A percentile compares a stretch with the other conserved stretches of the same genome.
Conservation (phyloP, 1,284 basidiomycete species). For the Mycena sp. region DNA sequence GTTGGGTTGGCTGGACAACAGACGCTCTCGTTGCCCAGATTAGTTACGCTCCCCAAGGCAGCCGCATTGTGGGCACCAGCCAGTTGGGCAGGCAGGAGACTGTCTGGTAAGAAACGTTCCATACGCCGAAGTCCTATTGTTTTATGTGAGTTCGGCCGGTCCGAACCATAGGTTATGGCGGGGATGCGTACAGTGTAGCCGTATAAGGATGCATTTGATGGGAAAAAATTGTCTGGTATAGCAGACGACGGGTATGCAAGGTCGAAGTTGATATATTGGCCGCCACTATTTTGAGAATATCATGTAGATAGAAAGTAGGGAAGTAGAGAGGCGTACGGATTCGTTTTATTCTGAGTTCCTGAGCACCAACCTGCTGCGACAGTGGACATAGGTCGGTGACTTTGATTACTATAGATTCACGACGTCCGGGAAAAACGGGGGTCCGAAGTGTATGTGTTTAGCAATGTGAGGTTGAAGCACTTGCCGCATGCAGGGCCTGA, state of each 20-base stretch:
- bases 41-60: conserved; percentile 70
- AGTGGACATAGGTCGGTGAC: conserved; percentile 79
- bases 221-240: conserved; percentile 77
- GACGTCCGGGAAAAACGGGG: conserved; percentile 76
- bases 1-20: conserved; percentile 78
- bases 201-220: conserved; percentile 61
- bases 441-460: conserved; percentile 69
- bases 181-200: conserved; percentile 24
- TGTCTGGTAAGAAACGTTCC: conserved; percentile 76
- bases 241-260: conserved; percentile 78
- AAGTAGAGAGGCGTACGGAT: conserved; percentile 52
- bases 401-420: conserved; percentile 75
- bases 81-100: conserved; percentile 68
- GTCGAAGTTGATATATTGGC: conserved; percentile 78
- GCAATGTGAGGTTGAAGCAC: conserved; percentile 79
- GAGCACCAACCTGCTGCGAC: conserved; percentile 72
- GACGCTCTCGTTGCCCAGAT: conserved; percentile 59
- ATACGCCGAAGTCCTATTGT: conserved; percentile 84
- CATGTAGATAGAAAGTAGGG: background rate
- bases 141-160: too few relatives aligned
- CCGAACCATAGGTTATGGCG: too few relatives aligned
- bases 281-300: conserved; percentile 56
- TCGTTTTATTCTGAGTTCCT: conserved; percentile 65
- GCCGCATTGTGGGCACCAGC: conserved; percentile 63
- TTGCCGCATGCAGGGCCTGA: conserved; percentile 70